These are phyloP conservation scores for Herpetomonas muscarum DNA, from an alignment of 208 protist species.

Conservation along the genomic window DNA sequence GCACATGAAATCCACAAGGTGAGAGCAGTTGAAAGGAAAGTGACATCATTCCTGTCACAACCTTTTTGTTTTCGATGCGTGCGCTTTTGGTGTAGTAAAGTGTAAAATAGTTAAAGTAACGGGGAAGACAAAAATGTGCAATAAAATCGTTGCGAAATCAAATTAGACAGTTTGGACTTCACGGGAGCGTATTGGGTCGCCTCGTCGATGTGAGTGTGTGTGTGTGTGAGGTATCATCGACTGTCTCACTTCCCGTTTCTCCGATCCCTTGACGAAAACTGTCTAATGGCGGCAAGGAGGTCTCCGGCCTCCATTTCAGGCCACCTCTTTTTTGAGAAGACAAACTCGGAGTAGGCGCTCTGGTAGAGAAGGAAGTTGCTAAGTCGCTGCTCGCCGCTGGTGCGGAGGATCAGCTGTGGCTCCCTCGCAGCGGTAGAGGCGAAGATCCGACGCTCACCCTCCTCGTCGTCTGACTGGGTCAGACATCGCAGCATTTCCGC, in stretches of 20 bases:
- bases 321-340: constrained; percentile 76
- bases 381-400: constrained; percentile 78
- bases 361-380: constrained; percentile 90
- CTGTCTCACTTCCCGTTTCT: constrained; percentile 8
- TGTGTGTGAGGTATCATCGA: too few species aligned
- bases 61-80: not conserved
- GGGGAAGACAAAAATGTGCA: too few species aligned
- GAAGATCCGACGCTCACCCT: constrained; percentile 47
- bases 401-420: constrained; percentile 82
- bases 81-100: not conserved
- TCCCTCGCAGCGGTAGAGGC: constrained; percentile 24
- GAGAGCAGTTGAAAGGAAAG: not conserved
- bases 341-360: constrained; percentile 82
- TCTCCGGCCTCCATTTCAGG: constrained; percentile 60
- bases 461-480: constrained; percentile 63
- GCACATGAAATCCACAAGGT: not conserved
- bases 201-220: too few species aligned
- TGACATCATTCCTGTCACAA: not conserved
- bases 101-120: too few species aligned
- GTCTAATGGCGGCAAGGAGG: constrained; percentile 30
- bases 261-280: constrained; percentile 24
- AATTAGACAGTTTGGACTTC: too few species aligned
- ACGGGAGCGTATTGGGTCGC: too few species aligned
- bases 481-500: constrained; percentile 82
- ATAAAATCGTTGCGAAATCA: too few species aligned